Percentiles rank a stretch among this genome's conserved stretches.
These are phyloP conservation scores for Pichia insulana DNA, from an alignment of 805 yeast species.

Conservation along the genomic window DNA sequence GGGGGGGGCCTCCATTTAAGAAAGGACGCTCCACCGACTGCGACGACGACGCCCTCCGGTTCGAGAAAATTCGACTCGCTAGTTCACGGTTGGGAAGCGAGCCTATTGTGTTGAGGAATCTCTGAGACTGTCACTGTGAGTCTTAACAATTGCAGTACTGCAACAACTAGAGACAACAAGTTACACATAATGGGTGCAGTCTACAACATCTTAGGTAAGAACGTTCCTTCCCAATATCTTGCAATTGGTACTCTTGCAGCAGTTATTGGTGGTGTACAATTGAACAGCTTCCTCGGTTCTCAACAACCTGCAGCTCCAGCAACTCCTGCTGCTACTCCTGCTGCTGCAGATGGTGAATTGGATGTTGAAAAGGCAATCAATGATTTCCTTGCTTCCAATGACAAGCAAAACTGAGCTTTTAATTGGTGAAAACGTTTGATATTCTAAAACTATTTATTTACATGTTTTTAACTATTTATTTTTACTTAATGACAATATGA, in stretches of 20 bases:
- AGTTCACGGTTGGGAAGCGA: too few species aligned
- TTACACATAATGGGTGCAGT: conserved; percentile 59
- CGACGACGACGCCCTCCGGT: too few species aligned
- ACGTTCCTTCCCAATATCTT: conserved; percentile 75
- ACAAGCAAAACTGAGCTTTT: conserved; percentile 6
- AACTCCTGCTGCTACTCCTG: conserved; percentile 7
- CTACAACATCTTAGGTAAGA: conserved; percentile 76
- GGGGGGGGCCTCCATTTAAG: too few species aligned
- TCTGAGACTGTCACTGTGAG: neutral
- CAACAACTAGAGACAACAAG: neutral
- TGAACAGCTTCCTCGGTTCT: conserved; percentile 24
- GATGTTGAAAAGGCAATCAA: conserved; percentile 28
- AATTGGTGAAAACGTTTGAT: too few species aligned
- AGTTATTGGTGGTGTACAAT: conserved; percentile 42
- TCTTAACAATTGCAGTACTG: neutral
- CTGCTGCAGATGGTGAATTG: conserved; percentile 16
- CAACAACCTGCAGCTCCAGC: conserved; percentile 28
- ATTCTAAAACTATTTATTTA: neutral
- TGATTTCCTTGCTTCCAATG: conserved; percentile 22
- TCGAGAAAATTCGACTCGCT: too few species aligned
- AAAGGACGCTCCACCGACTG: too few species aligned
- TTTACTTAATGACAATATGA: neutral
- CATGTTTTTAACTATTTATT: conserved; percentile 1
- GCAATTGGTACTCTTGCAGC: conserved; percentile 73
- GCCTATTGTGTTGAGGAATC: too few species aligned